Base-by-base conservation (phyloP, 176 grass and related monocot genomes). In the Ensete glaucum region DNA sequence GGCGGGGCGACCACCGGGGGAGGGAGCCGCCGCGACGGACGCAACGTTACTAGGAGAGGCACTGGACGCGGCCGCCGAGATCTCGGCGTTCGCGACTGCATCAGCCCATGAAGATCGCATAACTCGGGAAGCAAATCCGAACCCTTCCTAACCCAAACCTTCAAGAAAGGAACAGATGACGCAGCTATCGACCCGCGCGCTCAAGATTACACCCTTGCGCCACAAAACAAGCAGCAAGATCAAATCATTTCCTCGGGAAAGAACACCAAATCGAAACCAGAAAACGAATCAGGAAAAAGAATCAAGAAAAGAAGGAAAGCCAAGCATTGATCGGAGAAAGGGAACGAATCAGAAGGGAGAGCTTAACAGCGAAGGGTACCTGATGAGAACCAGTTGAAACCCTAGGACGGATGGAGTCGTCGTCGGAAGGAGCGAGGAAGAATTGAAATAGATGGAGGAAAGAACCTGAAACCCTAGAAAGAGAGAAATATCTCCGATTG, bases 31-130 rank as follows among this genome's bases (percentile, higher is more conserved):
- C 77, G 82, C 69, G 21, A 21, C 72, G 13, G 43, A 52, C 3
- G 76, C 58, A 23, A 72, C 63, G 25, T 83, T 54, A 15, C 34
- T 77, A 43, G 51, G 60, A 22, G 20, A 27, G 15, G 74, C 50
- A 52, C 50, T 90, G 77, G 88, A 88, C 66, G 26, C 90, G 88
- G 83, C 74, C 93, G 85, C 93, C 90, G 93, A 87, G 85, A 68
- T 91, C 69, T 97, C 93, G 90, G 93, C 90, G 90, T 90, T 93
- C 87, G 90, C 93, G 90, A 97, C 90, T 90, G 90, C 87, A 79
- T 97, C 93, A 97, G 93, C 93, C 93, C 93, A 97, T 90, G 93
- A 93, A 79, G 80, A 84, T 93, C 93, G 93, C 93, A 97, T 97
- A 97, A 97, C 88, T 96, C 87, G 83, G 72, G 43, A 15, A 65